These are phyloP conservation scores for Rickenella mellea DNA, from an alignment of 768 basidiomycete species.

Conservation along the genomic window DNA sequence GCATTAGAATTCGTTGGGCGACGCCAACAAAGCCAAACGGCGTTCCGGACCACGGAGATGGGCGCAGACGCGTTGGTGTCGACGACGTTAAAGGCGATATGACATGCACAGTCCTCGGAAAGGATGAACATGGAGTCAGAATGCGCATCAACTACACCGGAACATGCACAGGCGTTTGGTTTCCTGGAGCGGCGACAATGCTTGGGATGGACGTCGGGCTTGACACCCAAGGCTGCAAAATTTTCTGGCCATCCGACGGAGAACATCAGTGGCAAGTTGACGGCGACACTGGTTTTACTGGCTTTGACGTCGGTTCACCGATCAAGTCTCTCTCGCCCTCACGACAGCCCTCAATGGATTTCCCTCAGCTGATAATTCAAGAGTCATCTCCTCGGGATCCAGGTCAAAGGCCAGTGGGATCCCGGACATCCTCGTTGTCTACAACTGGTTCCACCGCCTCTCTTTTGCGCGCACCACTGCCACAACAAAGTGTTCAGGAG, in stretches of 20 bases:
- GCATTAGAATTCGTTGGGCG: slow-evolving; percentile 72
- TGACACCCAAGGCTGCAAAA: slow-evolving; percentile 57
- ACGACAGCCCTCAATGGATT: slow-evolving; percentile 44
- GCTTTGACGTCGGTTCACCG: slow-evolving; percentile 48
- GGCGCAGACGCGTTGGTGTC: slow-evolving; percentile 60
- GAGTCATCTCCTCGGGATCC: neutral
- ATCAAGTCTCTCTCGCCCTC: slow-evolving; percentile 26
- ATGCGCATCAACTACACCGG: slow-evolving; percentile 65
- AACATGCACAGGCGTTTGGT: slow-evolving; percentile 71
- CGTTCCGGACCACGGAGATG: slow-evolving; percentile 34
- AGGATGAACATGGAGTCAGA: slow-evolving; percentile 35
- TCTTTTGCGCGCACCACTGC: slow-evolving; percentile 67
- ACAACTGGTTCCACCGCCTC: slow-evolving; percentile 41
- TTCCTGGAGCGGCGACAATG: slow-evolving; percentile 73
- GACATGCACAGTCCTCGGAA: slow-evolving; percentile 49
- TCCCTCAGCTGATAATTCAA: slow-evolving; percentile 18
- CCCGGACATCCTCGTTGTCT: slow-evolving; percentile 21
- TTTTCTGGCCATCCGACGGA: slow-evolving; percentile 51
- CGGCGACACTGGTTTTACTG: slow-evolving; percentile 57
- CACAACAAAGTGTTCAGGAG: slow-evolving; percentile 51
- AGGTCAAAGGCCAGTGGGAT: neutral
- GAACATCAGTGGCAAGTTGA: slow-evolving; percentile 49
- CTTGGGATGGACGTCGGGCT: slow-evolving; percentile 70
- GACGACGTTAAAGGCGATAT: slow-evolving; percentile 60
- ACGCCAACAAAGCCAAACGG: slow-evolving; percentile 43